Evolutionary conservation across 1,139 yeast genomes (phyloP), one percentile per base, ranked within the genome.

Genomic region (Candida sanyaensis): DNA sequence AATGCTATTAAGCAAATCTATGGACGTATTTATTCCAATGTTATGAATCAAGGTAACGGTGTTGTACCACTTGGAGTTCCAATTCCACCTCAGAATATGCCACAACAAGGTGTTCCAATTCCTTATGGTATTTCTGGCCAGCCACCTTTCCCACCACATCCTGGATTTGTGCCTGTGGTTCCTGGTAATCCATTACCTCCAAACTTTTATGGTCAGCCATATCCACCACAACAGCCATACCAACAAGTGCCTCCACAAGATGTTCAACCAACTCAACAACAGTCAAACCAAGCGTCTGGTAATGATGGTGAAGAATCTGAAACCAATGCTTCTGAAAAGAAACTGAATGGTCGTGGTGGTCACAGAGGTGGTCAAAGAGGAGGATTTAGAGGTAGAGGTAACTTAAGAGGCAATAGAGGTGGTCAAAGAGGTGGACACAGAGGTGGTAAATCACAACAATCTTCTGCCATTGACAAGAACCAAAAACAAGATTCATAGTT

Each of bases 1-100:
- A 65, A 71, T 50, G 80, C 80, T 7, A 73, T 77, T 44, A 75
- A 75, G 53, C 77, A 71, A 52, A 73, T 77, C 44, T 71, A 81
- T 46, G 80, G 80, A 1, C 80, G 78, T 45, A 75, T 79, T 41
- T 73, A 72, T 59, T 66, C 71, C 50, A 64, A 69, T 49, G 74
- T 71, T 37, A 72, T 75, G 78, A 64, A 65, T 53, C 78, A 72
- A 51, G 77, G 74, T 3, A 58, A 53, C 28, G 58, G 59, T 27
- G 58, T 56, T 36, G 60, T 57, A 29, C 60, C 58, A 17, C 64
- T 61, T 30, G 56, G 42, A 5, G 11, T 23, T n/a, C 24, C 46
- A 43, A 26, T 30, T 6, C 34, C 41, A 36, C 66, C 61, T 40
- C 57, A 56, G 31, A 64, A 65, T 38, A 56, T 57, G 44, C 55